These are phyloP conservation scores for Aspergillus sp. DNA, from an alignment of 2,329 filamentous ascomycete species.

Conservation along the genomic window DNA sequence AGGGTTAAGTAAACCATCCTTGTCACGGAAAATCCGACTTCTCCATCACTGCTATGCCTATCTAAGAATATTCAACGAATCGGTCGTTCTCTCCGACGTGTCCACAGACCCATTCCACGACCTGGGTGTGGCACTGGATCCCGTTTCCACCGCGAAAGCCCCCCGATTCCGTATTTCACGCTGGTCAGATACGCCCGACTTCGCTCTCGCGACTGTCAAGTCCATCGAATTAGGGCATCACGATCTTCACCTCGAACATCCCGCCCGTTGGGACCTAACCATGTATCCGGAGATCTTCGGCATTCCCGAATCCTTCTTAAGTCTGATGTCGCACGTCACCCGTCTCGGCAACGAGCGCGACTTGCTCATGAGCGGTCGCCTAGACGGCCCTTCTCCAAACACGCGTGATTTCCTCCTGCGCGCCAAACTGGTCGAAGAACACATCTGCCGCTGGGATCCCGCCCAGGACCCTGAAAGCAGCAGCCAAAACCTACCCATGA, in stretches of 20 bases:
- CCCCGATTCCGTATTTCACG: not conserved
- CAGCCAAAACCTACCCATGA: slow-evolving; percentile 29
- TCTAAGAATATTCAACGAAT: slow-evolving; percentile 48
- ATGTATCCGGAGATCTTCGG: slow-evolving; percentile 49
- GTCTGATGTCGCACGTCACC: slow-evolving; percentile 44
- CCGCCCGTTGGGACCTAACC: slow-evolving; percentile 41
- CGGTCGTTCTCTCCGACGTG: slow-evolving; percentile 14
- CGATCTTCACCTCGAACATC: slow-evolving; percentile 45
- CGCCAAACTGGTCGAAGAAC: not conserved
- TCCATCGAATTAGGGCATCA: slow-evolving; percentile 28
- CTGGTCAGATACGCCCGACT: slow-evolving; percentile 19
- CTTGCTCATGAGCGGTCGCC: not conserved
- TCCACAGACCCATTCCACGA: not conserved
- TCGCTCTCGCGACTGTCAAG: slow-evolving; percentile 27
- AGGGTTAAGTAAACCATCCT: slow-evolving; percentile 27
- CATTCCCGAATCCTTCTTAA: slow-evolving; percentile 43
- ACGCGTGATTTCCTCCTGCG: slow-evolving; percentile 2
- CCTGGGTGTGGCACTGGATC: slow-evolving; percentile 8
- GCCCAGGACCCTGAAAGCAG: slow-evolving; percentile 3
- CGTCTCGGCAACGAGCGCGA: slow-evolving; percentile 47
- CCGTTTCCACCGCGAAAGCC: slow-evolving; percentile 24
- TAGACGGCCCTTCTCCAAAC: slow-evolving; percentile 18
- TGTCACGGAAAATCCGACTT: slow-evolving; percentile 42
- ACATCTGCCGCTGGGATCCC: not conserved
- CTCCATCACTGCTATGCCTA: slow-evolving; percentile 51